Evolutionary conservation across 1,284 basidiomycete species (phyloP).

Genomic region (Puccinia triticina): DNA sequence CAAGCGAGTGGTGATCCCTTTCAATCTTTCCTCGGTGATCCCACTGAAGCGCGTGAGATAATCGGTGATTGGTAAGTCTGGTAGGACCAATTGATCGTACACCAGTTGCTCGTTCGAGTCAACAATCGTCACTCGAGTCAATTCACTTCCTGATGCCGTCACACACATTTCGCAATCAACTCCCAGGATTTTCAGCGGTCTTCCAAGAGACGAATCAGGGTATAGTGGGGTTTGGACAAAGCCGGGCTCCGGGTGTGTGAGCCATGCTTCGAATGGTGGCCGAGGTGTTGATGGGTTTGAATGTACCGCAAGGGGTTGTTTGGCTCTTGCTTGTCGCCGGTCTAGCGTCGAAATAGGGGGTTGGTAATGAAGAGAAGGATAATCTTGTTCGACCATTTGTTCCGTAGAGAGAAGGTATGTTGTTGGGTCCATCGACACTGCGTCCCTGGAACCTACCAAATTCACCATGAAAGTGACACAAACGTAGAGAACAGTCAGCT

Average conservation of each 20-base stretch:
- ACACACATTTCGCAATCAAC: conserved; percentile 93
- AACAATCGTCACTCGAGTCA: conserved; percentile 79
- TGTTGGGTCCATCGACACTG: conserved; percentile 66
- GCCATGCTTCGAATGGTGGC: conserved; percentile 25
- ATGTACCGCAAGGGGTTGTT: conserved; percentile 53
- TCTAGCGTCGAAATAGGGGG: conserved; percentile 62
- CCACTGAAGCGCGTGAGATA: conserved; percentile 93
- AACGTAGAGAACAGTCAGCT: conserved; percentile 27
- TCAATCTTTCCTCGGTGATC: conserved; percentile 75
- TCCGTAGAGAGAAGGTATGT: conserved; percentile 75
- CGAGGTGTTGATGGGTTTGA: conserved; percentile 47
- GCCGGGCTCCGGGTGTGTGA: conserved; percentile 60
- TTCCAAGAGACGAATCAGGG: conserved; percentile 54
- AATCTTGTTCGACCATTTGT: conserved; percentile 88
- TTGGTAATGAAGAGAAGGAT: conserved; percentile 78
- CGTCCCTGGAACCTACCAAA: conserved; percentile 59
- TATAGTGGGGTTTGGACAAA: conserved; percentile 72
- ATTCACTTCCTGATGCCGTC: conserved; percentile 81
- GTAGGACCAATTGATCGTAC: conserved; percentile 84
- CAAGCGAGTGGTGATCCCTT: conserved; percentile 72
- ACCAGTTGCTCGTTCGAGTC: conserved; percentile 72
- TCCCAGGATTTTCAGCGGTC: conserved; percentile 60
- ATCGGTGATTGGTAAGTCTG: conserved; percentile 75
- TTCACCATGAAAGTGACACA: conserved; percentile 3
- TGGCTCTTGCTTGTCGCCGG: conserved; percentile 17